Evolutionary conservation across 257 asterid species (phyloP).

Genomic region (Scutellaria minor): DNA sequence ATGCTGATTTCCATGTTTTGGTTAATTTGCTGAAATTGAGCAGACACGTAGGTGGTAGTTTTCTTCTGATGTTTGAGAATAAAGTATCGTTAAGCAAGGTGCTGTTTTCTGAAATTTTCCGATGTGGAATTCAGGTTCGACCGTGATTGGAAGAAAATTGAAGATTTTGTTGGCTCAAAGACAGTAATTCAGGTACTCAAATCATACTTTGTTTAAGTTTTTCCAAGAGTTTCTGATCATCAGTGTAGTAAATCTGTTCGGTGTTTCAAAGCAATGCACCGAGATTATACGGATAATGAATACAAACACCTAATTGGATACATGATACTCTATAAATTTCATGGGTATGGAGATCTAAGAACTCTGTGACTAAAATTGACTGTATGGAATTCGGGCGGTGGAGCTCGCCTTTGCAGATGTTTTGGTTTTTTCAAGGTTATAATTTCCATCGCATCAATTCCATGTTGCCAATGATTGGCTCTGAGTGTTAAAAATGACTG

Average conservation of each 20-base stretch:
- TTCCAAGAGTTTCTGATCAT: not conserved
- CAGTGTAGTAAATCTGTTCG: not conserved
- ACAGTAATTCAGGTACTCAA: conserved; percentile 86
- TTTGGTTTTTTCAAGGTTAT: conserved; percentile 1
- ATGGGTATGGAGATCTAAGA: conserved; percentile 11
- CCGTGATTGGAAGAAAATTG: conserved; percentile 98
- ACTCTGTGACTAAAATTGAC: not conserved
- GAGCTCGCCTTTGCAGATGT: not conserved
- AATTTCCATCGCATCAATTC: not conserved
- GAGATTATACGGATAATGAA: not conserved
- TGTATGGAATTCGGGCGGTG: conserved; percentile 19
- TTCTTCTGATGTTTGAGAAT: conserved; percentile 20
- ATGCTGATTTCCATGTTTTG: conserved; percentile 18
- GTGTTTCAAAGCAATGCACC: conserved; percentile 10
- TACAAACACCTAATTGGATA: not conserved
- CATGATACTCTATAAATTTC: not conserved
- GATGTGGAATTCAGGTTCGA: conserved; percentile 70
- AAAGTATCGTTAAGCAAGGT: conserved; percentile 1
- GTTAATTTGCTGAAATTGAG: conserved; percentile 12
- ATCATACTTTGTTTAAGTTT: conserved; percentile 4
- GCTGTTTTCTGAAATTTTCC: conserved; percentile 40
- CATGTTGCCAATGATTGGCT: conserved; percentile 23
- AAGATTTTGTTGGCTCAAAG: conserved; percentile 91
- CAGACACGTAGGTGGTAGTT: conserved; percentile 23
- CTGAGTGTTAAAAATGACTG: conserved; percentile 3